Evolutionary conservation across 192 early-diverging fungal species (phyloP), one percentile per base, ranked within the genome.

Genomic region (Neocallimastix lanati): DNA sequence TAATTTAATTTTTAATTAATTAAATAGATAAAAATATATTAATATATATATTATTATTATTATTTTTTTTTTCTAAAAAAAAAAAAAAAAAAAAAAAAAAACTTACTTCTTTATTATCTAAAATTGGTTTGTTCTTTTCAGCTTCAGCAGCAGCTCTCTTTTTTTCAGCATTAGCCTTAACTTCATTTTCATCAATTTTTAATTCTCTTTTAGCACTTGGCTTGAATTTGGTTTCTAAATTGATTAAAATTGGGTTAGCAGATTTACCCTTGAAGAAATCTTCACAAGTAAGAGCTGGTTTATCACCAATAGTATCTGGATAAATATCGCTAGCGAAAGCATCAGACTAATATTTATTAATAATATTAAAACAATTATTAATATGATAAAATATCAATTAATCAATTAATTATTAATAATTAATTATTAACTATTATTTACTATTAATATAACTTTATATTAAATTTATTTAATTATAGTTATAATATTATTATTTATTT

Each of bases 251-350:
- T 3, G 98, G 96, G 21, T 91, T 88, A 9, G 92, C 90, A 76
- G 87, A 88, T 84, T 96, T 92, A 21, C 96, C 98, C 15, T 82
- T 86, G 85, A 98, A 96, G 86, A 91, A 99, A 82, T 97, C 94
- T 78, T 95, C 93, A 9, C 93, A 92, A n/a, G 94, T 91, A 77
- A 99, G 82, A 0, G 96, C 87, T 13, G 98, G 88, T 67, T 92
- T 90, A 76, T 93, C 93, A 28, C 94, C 89, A 67, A 89, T 82
- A 14, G 92, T 91, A 29, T 93, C 93, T 50, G 98, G 97, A 87
- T 93, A 99, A 77, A 99, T 87, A 81, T 99, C 98, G 28, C 91
- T 82, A 87, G 98, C 96, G 92, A 99, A 99, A 28, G 92, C 88
- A 86, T 99, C 98, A 29, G 95, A 88, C 93, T 96, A 88, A 29